phyloP scores from a whole-genome alignment of 140 eudicot species.

The Eryngium alpinum region DNA sequence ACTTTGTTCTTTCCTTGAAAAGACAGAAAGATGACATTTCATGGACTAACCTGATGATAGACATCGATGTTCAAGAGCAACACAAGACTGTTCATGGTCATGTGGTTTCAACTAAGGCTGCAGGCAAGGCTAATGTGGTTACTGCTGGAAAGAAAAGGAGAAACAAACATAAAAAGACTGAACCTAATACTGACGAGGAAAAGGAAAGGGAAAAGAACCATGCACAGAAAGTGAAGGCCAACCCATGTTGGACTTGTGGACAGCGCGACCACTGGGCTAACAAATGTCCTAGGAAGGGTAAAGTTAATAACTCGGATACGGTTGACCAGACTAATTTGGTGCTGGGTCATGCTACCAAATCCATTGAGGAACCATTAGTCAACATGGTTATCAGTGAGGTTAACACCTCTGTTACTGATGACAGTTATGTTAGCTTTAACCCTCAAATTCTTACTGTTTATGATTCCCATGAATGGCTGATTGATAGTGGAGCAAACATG shows the following conservation, averaged over 20 bases:
- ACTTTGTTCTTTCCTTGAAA: too few relatives aligned
- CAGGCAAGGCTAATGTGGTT: not conserved
- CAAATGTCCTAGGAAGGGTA: not conserved
- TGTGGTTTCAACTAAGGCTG: not conserved
- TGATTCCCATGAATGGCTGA: not conserved
- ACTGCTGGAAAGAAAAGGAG: not conserved
- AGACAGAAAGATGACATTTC: not conserved
- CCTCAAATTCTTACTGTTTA: not conserved
- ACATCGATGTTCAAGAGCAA: too few relatives aligned
- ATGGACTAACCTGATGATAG: not conserved
- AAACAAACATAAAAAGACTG: not conserved
- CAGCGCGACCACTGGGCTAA: not conserved
- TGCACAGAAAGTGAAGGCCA: not conserved
- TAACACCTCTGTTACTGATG: not conserved
- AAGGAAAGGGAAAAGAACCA: not conserved
- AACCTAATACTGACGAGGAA: too few relatives aligned
- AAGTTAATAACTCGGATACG: not conserved
- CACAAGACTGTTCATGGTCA: too few relatives aligned
- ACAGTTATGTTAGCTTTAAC: not conserved
- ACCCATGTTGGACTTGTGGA: not conserved
- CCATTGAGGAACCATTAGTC: not conserved
- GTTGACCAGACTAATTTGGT: not conserved
- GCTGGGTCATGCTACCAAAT: not conserved
- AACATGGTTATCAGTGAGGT: constrained; percentile 7
- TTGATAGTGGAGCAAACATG: not conserved